Conservation (phyloP, 148 eudicot genomes). For the Bassia scoparia region DNA sequence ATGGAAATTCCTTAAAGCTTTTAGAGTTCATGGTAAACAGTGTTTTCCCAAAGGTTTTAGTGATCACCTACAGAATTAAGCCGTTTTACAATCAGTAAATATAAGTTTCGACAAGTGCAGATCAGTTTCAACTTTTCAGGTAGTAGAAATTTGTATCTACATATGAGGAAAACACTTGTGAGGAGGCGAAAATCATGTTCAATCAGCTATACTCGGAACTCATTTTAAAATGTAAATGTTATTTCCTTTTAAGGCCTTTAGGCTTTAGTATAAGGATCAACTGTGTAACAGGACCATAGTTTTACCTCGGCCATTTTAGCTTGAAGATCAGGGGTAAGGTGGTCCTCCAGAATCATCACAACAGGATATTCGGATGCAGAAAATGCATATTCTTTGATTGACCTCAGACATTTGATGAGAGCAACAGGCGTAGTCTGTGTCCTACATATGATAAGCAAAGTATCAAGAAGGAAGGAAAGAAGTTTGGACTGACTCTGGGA, state of each 20-base stretch:
- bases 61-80: slow-evolving; percentile 59
- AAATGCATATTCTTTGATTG: slow-evolving; percentile 75
- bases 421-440: slow-evolving; percentile 76
- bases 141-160: too few species aligned
- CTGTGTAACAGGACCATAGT: slow-evolving; percentile 8
- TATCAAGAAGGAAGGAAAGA: too few species aligned
- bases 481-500: neutral
- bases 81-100: neutral
- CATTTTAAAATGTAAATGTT: too few species aligned
- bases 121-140: neutral
- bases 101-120: neutral
- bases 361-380: slow-evolving; percentile 69
- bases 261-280: too few species aligned
- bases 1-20: slow-evolving; percentile 69
- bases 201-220: neutral
- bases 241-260: too few species aligned
- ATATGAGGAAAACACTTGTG: too few species aligned
- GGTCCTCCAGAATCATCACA: slow-evolving; percentile 89
- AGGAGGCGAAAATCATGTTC: neutral
- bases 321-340: slow-evolving; percentile 80
- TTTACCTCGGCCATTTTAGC: slow-evolving; percentile 83
- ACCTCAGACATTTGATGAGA: slow-evolving; percentile 61
- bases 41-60: slow-evolving; percentile 71
- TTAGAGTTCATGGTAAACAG: slow-evolving; percentile 59
- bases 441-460: slow-evolving; percentile 32